Evolutionary conservation across 495 filamentous ascomycete genomes (phyloP).

Genomic region (Aspergillus sclerotioniger): DNA sequence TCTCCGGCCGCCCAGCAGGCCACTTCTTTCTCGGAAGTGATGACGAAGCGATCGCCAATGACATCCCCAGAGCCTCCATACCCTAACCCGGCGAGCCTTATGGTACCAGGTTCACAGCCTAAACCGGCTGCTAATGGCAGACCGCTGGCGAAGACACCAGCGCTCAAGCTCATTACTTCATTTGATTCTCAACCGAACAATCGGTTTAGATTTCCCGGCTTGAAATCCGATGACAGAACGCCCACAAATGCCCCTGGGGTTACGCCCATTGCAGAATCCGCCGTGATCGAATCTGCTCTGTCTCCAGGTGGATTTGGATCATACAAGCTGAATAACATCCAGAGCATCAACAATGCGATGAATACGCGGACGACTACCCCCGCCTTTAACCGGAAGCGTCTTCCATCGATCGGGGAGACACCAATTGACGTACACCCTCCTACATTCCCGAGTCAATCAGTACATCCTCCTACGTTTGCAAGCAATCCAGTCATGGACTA

Average conservation of each 20-base stretch:
- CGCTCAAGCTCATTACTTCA: slow-evolving; percentile 88
- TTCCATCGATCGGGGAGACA: slow-evolving; percentile 85
- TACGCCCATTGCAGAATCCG: slow-evolving; percentile 92
- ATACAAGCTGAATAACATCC: slow-evolving; percentile 58
- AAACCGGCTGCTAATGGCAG: slow-evolving; percentile 27
- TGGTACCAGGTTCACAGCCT: slow-evolving; percentile 27
- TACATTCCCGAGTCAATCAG: too few relatives aligned
- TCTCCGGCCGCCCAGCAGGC: slow-evolving; percentile 75
- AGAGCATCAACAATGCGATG: slow-evolving; percentile 62
- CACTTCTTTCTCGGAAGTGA: slow-evolving; percentile 39
- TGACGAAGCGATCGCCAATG: slow-evolving; percentile 43
- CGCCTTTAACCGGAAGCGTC: slow-evolving; percentile 64
- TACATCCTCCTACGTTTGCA: slow-evolving; percentile 34
- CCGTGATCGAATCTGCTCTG: slow-evolving; percentile 79
- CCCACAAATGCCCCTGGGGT: slow-evolving; percentile 72
- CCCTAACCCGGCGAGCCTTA: slow-evolving; percentile 25
- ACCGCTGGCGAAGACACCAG: slow-evolving; percentile 68
- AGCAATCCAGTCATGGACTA: slow-evolving; percentile 44
- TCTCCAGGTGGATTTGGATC: slow-evolving; percentile 70
- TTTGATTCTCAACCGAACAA: slow-evolving; percentile 64
- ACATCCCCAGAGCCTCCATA: slow-evolving; percentile 38
- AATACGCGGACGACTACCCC: slow-evolving; percentile 73
- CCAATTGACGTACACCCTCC: slow-evolving; percentile 56
- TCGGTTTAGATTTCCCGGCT: slow-evolving; percentile 65
- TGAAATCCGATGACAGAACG: slow-evolving; percentile 65